Conservation (phyloP, 371 early-diverging fungal genomes). For the Rhizopus arrhizus region DNA sequence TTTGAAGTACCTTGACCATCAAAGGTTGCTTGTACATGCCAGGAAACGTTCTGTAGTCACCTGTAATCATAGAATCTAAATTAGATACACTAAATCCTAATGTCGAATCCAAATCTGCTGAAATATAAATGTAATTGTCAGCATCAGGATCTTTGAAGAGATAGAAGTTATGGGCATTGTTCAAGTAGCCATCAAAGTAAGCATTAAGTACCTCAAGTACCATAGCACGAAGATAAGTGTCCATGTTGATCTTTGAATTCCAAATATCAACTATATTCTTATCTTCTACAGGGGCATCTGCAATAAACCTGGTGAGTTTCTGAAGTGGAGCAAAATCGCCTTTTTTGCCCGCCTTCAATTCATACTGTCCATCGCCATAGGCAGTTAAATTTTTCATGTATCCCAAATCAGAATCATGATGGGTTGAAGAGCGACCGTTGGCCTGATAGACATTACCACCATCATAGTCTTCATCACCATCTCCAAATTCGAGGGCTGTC, state of each 20-base stretch:
- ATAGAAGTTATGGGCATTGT: constrained; percentile 42
- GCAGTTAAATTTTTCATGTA: constrained; percentile 20
- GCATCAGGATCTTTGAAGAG: constrained; percentile 27
- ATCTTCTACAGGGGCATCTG: constrained; percentile 20
- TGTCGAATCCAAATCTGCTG: constrained; percentile 41
- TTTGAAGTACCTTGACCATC: constrained; percentile 20
- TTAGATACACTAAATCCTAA: constrained; percentile 29
- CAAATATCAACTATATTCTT: constrained; percentile 26
- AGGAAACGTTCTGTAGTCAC: constrained; percentile 36
- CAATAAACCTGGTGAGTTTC: constrained; percentile 38
- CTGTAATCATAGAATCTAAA: constrained; percentile 22
- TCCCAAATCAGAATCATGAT: constrained; percentile 19
- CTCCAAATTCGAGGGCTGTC: constrained; percentile 37
- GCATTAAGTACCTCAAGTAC: constrained; percentile 41
- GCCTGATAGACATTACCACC: constrained; percentile 33
- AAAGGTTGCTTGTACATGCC: constrained; percentile 25
- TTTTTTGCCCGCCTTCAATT: constrained; percentile 25
- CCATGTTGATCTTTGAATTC: constrained; percentile 35
- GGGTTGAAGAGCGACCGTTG: too few relatives aligned
- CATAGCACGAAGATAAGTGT: constrained; percentile 38
- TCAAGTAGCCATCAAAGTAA: constrained; percentile 41
- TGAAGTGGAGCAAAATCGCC: constrained; percentile 23
- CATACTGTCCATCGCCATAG: constrained; percentile 33
- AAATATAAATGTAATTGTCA: constrained; percentile 24
- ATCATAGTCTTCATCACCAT: constrained; percentile 29